phyloP scores from a whole-genome alignment of 2,329 filamentous ascomycete genomes.

The Pleurostoma richardsiae region DNA sequence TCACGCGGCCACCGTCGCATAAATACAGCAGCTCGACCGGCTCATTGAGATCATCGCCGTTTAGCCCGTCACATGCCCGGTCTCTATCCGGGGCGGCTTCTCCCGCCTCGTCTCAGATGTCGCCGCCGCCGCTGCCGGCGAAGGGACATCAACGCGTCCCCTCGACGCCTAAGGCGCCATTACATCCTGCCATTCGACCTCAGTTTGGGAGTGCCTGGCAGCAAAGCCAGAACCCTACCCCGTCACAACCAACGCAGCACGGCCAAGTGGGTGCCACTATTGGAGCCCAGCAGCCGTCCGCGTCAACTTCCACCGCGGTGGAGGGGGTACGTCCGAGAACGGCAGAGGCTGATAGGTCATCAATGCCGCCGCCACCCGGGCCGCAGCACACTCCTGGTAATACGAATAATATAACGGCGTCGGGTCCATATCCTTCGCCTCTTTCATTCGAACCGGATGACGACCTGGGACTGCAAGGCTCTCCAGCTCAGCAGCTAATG shows the following conservation, averaged over 20 bases:
- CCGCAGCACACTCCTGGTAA: too few species aligned
- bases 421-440: neutral
- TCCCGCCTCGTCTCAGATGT: slow-evolving; percentile 9
- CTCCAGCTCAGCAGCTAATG: slow-evolving; percentile 8
- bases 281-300: too few species aligned
- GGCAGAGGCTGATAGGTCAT: too few species aligned
- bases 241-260: neutral
- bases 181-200: slow-evolving; percentile 32
- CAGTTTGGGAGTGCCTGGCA: slow-evolving; percentile 15
- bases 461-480: slow-evolving; percentile 5
- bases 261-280: too few species aligned
- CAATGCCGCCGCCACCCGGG: too few species aligned
- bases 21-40: slow-evolving; percentile 9
- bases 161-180: slow-evolving; percentile 11
- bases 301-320: too few species aligned
- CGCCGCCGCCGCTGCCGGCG: slow-evolving; percentile 8
- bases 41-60: slow-evolving; percentile 8
- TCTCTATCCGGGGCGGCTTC: slow-evolving; percentile 7
- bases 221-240: slow-evolving; percentile 6
- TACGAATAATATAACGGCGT: too few species aligned
- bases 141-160: slow-evolving; percentile 7
- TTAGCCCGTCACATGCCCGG: slow-evolving; percentile 2
- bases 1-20: slow-evolving; percentile 9
- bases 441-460: slow-evolving; percentile 1
- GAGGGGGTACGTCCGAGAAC: too few species aligned